Evolutionary conservation across 2,329 filamentous ascomycete species (phyloP).

Genomic region (Fusarium napiforme): DNA sequence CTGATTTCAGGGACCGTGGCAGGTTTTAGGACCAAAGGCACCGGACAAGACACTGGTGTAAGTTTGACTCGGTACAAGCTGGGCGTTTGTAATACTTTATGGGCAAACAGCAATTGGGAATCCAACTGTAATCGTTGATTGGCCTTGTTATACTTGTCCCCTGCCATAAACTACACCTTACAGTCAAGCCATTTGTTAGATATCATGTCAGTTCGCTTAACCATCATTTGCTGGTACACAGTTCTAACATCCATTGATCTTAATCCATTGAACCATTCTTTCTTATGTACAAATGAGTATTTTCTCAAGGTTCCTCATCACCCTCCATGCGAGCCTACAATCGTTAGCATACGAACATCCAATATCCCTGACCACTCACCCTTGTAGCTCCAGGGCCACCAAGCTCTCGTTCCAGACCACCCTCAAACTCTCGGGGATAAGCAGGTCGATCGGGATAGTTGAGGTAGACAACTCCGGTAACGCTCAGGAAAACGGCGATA

Average conservation of each 20-base stretch:
- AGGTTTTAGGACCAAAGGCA: not conserved
- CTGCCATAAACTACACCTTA: not conserved
- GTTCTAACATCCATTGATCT: slow-evolving; percentile 18
- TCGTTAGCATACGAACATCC: slow-evolving; percentile 28
- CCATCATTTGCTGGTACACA: slow-evolving; percentile 3
- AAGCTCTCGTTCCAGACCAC: slow-evolving; percentile 78
- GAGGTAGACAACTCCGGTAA: slow-evolving; percentile 74
- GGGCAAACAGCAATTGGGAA: not conserved
- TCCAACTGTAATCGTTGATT: not conserved
- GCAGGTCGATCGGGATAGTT: slow-evolving; percentile 79
- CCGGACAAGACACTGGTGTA: not conserved
- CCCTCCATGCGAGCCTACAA: slow-evolving; percentile 65
- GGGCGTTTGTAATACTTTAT: not conserved
- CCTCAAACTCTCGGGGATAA: slow-evolving; percentile 76
- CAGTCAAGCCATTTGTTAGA: not conserved
- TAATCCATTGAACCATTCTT: slow-evolving; percentile 39
- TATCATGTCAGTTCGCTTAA: not conserved
- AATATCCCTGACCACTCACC: slow-evolving; percentile 62
- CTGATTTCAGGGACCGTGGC: not conserved
- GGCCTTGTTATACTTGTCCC: not conserved
- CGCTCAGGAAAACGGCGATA: slow-evolving; percentile 68
- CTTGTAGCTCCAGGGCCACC: slow-evolving; percentile 74
- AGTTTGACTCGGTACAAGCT: not conserved
- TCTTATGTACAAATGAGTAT: slow-evolving; percentile 53
- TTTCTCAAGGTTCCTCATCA: slow-evolving; percentile 62